Base-by-base conservation (phyloP, 2,329 filamentous ascomycete species). In the Fusarium sp. region DNA sequence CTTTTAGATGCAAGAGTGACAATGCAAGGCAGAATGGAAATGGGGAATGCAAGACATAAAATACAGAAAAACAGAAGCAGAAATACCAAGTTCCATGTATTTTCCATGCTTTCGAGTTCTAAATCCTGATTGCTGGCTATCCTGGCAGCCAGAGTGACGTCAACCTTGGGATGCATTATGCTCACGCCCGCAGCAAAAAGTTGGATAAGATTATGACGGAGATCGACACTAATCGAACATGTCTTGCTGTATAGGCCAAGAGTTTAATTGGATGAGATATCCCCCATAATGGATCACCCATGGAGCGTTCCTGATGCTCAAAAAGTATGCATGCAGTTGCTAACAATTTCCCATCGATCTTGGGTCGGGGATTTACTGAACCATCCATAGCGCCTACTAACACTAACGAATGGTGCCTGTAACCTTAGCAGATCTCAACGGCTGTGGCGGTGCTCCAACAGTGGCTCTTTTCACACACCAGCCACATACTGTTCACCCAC, bases 41-140 rank as follows among this genome's bases (percentile, higher is more conserved):
- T 29, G 56, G 66, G 56, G 33, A 49, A 39, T 49, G 51, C 44
- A 61, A 57, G 70, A 52, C 62, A 54, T 71, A 35, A 73, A 67
- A 71, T 46, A 59, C 27, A 73, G 27, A 31, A 25, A 51, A 52
- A 15, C 11, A 52, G 44, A 39, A 48, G 33, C 23, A 45, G 35
- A 60, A 51, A 56, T 52, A 54, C 63, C 54, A 69, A 70, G 44
- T 62, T 67, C 61, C 65, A 70, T 44, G 39, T 54, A 62, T 70
- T 75, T 75, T 68, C 67, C 70, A 77, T 77, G 73, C 62, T 75
- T 72, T 63, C 49, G 41, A 52, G 63, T 35, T 67, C 44, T 52
- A 77, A 77, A 77, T 77, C 76, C 76, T 76, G 76, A 76, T 77
- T 77, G 67, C 65, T 76, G 75, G 69, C 63, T 60, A 33, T 71